Base-by-base conservation (phyloP, 163 green algal species). In the Scenedesmus sp. region DNA sequence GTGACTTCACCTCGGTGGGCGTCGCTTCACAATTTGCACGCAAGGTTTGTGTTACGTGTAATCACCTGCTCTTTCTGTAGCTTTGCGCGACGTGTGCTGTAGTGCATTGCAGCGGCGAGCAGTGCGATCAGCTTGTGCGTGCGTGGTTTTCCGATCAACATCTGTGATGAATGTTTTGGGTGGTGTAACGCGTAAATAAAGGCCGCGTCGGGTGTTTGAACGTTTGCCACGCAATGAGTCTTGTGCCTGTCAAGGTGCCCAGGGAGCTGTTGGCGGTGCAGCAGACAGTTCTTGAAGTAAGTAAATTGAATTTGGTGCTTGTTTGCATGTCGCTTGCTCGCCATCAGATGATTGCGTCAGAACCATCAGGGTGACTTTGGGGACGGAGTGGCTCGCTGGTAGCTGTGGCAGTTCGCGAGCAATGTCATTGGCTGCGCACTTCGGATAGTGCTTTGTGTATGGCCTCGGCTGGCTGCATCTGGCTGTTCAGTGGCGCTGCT, bases 231-330 rank as follows among this genome's bases (percentile, higher is more conserved):
- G 23, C 70, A 79, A 79, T 79, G 70, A 52, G 54, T 52, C 34
- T 90, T 16, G 64, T 4, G 16, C n/a, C 89, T 56, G 83, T 92
- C 54, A 83, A 85, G 34, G 93, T 97, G 23, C 95, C 95, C 9
- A 83, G 87, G 64, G 96, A 97, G 86, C 88, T 97, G 13, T 91
- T 96, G 56, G 60, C n/a, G 15, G 95, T 96, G 5, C 93, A 86
- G 0, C 85, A 92, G 0, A 92, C 86, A 1, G 60, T 74, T 23
- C 89, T 97, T 0, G 95, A 97, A 94, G 95, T 97, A 76, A 12
- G 91, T 46, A 6, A 8, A 20, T 3, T 2, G 7, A 26, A 23
- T 83, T 23, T 5, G 18, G 46, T 81, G 54, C 23, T 52, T 12
- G 54, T 16, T 13, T 79, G 70, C 6, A 52, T 23, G 4, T 3